Percentiles rank a stretch among this genome's conserved stretches.
These are phyloP conservation scores for Exophiala aquamarina DNA, from an alignment of 2,329 filamentous ascomycete species.

Conservation along the genomic window DNA sequence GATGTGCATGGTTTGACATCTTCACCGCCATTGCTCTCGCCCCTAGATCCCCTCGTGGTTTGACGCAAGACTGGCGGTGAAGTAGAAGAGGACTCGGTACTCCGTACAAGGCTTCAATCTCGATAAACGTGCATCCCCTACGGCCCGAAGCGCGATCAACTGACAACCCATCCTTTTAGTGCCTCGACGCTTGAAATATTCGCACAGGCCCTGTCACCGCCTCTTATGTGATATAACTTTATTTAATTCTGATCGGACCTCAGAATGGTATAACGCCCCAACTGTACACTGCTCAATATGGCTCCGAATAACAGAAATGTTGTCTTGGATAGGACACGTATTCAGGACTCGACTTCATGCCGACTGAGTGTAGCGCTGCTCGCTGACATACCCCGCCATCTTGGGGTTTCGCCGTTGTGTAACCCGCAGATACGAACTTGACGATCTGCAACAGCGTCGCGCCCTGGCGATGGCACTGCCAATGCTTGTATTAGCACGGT, in stretches of 20 bases:
- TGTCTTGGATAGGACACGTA: too few relatives aligned
- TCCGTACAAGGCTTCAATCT: not conserved
- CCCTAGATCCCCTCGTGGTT: constrained; percentile 8
- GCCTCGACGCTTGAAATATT: not conserved
- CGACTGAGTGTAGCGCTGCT: too few relatives aligned
- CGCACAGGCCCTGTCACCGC: not conserved
- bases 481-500: too few relatives aligned
- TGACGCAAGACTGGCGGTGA: constrained; percentile 25
- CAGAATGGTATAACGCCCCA: too few relatives aligned
- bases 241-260: constrained; percentile 9
- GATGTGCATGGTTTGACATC: not conserved
- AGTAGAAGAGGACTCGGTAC: not conserved
- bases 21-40: constrained; percentile 14
- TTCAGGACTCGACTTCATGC: too few relatives aligned
- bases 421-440: too few relatives aligned
- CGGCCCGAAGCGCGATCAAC: constrained; percentile 21
- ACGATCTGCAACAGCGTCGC: too few relatives aligned
- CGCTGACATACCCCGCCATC: too few relatives aligned
- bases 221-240: not conserved
- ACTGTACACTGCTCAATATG: too few relatives aligned
- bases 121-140: constrained; percentile 1
- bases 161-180: not conserved
- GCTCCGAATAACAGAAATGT: too few relatives aligned
- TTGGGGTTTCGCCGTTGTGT: too few relatives aligned
- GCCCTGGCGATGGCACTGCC: too few relatives aligned